phyloP scores from a whole-genome alignment of 306 rosid species.

The Acacia melanoxylon region DNA sequence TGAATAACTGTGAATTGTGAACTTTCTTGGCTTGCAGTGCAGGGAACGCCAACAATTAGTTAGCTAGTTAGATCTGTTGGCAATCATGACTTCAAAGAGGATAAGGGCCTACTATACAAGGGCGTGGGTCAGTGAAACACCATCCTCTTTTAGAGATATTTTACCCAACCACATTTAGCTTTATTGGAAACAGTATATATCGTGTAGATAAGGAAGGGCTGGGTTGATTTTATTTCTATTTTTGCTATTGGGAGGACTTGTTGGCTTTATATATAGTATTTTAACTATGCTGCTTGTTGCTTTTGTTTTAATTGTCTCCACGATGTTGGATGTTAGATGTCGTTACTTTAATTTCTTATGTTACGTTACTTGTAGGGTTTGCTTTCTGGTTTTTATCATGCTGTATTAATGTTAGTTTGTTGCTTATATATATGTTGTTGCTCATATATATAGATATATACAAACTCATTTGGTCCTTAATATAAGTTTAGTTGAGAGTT shows the following conservation, averaged over 20 bases:
- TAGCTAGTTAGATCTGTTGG: neutral
- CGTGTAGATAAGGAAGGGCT: neutral
- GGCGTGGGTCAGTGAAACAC: neutral
- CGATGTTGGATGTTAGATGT: neutral
- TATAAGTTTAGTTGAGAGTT: too few relatives aligned
- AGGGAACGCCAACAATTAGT: neutral
- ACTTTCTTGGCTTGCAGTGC: neutral
- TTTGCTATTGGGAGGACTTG: neutral
- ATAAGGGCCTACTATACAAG: neutral
- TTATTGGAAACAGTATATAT: neutral
- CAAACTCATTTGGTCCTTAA: too few relatives aligned
- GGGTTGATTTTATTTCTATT: neutral
- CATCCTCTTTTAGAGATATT: neutral
- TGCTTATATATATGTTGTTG: neutral
- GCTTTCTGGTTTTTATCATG: neutral
- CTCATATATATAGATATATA: too few relatives aligned
- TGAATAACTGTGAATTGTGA: neutral
- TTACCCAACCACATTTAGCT: neutral
- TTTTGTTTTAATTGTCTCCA: neutral
- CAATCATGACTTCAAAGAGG: neutral
- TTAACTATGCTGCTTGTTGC: neutral
- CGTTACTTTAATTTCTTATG: neutral
- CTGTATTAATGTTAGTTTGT: neutral
- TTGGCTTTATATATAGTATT: neutral
- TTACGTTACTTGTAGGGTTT: neutral